Percentiles rank a stretch among this genome's conserved stretches.
phyloP scores from a whole-genome alignment of 2,329 filamentous ascomycete species.

The Phyllosticta citriasiana region DNA sequence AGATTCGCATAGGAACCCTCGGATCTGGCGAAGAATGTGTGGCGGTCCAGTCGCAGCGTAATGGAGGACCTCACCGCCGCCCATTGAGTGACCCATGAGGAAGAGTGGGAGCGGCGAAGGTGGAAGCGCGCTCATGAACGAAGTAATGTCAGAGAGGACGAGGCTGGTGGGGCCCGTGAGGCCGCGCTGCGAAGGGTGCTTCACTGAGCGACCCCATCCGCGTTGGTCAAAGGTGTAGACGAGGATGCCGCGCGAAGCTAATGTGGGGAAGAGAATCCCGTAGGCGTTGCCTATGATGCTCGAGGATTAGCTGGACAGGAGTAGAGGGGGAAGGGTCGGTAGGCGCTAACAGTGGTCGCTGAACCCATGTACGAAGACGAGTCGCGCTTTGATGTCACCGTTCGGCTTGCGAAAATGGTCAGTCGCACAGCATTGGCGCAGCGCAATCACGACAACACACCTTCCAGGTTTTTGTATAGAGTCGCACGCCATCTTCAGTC shows the following conservation, averaged over 20 bases:
- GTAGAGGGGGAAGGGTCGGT: not conserved
- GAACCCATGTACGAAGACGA: conserved; percentile 83
- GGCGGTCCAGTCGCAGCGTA: conserved; percentile 39
- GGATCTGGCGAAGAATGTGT: conserved; percentile 49
- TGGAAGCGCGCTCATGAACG: conserved; percentile 56
- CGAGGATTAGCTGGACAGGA: not conserved
- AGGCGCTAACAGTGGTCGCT: conserved; percentile 58
- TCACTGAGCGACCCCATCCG: conserved; percentile 74
- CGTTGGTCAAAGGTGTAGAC: conserved; percentile 73
- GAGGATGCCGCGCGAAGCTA: conserved; percentile 64
- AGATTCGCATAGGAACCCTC: conserved; percentile 66
- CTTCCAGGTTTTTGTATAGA: conserved; percentile 55
- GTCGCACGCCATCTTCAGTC: conserved; percentile 41
- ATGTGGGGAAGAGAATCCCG: conserved; percentile 58
- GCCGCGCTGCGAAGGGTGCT: conserved; percentile 52
- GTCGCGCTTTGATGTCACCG: conserved; percentile 52
- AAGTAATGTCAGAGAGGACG: conserved; percentile 69
- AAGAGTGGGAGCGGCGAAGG: conserved; percentile 51
- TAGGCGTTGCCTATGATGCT: conserved; percentile 55
- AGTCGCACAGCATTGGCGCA: conserved; percentile 4
- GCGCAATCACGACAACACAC: conserved; percentile 21
- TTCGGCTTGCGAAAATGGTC: conserved; percentile 37
- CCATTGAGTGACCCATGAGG: conserved; percentile 86
- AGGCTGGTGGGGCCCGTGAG: conserved; percentile 61
- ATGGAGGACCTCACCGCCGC: conserved; percentile 65